Base-by-base conservation (phyloP, 129 eudicot species). In the Pseudognaphalium luteoalbum region DNA sequence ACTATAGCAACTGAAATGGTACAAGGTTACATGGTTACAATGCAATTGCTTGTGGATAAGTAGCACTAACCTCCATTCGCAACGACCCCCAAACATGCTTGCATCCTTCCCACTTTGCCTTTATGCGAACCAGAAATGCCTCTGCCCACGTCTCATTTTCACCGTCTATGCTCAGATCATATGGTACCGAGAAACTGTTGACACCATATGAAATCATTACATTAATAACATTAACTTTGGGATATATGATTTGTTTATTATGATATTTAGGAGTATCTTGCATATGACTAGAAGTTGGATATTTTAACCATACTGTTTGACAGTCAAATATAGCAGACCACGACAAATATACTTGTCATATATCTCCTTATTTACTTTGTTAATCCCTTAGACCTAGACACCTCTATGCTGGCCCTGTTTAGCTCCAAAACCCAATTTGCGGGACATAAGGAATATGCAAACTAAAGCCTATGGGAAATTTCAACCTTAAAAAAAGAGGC, bases 161-260 rank as follows among this genome's bases (percentile, higher is more conserved):
- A 74, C 98, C 96, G 15, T 87, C 90, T 67, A 87, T 39, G 85
- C 98, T 94, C 86, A 94, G 79, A 10, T 91, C 96, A 80, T 77
- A 88, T 56, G 98, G 98, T 63, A 94, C 98, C 2, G 97, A 82
- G 79, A 94, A 94, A 81, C 98, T 94, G 96, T 59, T 51, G 41
- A 41, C 70, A 63, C 44, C 72, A 44, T 2, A 73, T 54, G 56
- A 14, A 8, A 6, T 57, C 56, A 14, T 51, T 73, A 21, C 52
- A 70, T 20, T 63, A 29, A 60, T 22, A 75, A 59, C 66, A 54
- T 25, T 4, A n/a, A 59, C 19, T 12, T 34, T 11, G 35, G 32
- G 25, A 34, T 64, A 34, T 35, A 8, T 61, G 14, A 61, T 22
- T 60, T 28, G 15, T 12, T 19, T 3, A 60, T 3, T 60, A 60